Percentiles rank a stretch among this genome's conserved stretches.
Conservation (phyloP, 805 yeast species). For the Teunomyces barrocoloradensis region DNA sequence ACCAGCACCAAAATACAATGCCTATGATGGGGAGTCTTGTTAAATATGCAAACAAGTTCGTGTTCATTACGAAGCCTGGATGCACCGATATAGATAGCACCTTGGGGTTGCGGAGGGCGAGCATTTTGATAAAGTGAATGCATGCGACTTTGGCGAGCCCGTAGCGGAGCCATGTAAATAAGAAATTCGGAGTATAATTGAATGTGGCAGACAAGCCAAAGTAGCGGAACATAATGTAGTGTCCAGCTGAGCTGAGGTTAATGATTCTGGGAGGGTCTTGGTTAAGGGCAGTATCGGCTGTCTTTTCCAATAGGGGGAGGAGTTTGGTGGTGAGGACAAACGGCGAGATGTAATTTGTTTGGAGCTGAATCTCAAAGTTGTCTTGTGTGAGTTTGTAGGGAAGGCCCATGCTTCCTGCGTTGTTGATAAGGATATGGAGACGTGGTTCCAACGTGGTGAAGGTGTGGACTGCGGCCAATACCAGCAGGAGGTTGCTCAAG, state of each 20-base stretch:
- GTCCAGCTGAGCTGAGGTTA: slow-evolving; percentile 65
- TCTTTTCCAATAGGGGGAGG: slow-evolving; percentile 49
- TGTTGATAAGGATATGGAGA: slow-evolving; percentile 65
- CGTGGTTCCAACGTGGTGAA: slow-evolving; percentile 46
- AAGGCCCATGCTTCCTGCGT: slow-evolving; percentile 80
- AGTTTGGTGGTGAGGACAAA: slow-evolving; percentile 64
- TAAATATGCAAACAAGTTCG: slow-evolving; percentile 73
- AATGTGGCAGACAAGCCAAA: slow-evolving; percentile 49
- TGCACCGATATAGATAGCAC: slow-evolving; percentile 66
- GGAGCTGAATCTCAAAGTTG: slow-evolving; percentile 76
- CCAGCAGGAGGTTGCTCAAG: slow-evolving; percentile 31
- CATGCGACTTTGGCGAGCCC: slow-evolving; percentile 76
- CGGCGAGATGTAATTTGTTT: slow-evolving; percentile 75
- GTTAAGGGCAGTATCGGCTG: slow-evolving; percentile 24
- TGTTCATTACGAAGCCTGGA: slow-evolving; percentile 85
- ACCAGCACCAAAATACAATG: slow-evolving; percentile 63
- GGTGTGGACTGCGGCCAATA: slow-evolving; percentile 42
- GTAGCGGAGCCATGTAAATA: slow-evolving; percentile 77
- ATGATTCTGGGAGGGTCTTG: slow-evolving; percentile 52
- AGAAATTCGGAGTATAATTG: slow-evolving; percentile 58
- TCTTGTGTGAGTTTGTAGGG: slow-evolving; percentile 65
- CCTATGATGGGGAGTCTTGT: slow-evolving; percentile 80
- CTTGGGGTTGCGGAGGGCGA: slow-evolving; percentile 65
- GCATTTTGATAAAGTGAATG: slow-evolving; percentile 65
- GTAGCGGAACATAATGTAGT: slow-evolving; percentile 48